phyloP scores from a whole-genome alignment of 2,329 filamentous ascomycete genomes.

The Ophiognomonia clavigignenti-juglandacearum region DNA sequence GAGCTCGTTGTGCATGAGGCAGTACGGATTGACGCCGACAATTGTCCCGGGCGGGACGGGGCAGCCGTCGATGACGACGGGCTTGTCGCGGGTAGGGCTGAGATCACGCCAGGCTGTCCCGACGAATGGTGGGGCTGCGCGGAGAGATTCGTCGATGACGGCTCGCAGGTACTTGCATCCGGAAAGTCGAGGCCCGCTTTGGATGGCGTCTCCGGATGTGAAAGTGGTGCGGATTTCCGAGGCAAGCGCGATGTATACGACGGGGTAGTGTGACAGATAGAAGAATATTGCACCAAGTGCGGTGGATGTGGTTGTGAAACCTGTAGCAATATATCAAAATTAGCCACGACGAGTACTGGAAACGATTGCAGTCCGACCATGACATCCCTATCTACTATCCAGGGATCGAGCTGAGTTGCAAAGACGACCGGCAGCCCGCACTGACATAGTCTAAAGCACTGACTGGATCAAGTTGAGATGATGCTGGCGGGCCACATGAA shows the following conservation, averaged over 20 bases:
- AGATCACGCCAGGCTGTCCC: constrained; percentile 28
- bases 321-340: neutral
- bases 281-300: constrained; percentile 28
- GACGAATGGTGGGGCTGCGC: constrained; percentile 38
- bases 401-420: no score
- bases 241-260: constrained; percentile 22
- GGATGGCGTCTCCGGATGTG: constrained; percentile 24
- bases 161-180: constrained; percentile 37
- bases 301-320: constrained; percentile 27
- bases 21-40: constrained; percentile 28
- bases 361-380: no score
- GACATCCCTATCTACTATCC: no score
- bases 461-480: no score
- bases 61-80: constrained; percentile 18
- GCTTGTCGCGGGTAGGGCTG: constrained; percentile 21
- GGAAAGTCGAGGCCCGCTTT: constrained; percentile 25
- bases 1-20: constrained; percentile 28
- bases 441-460: no score
- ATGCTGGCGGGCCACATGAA: no score
- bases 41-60: constrained; percentile 23
- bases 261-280: constrained; percentile 27
- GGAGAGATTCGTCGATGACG: constrained; percentile 40
- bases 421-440: no score
- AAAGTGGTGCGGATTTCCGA: constrained; percentile 30
- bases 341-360: neutral